Base-by-base conservation (phyloP, 192 early-diverging fungal species). In the Coemansia umbellata region DNA sequence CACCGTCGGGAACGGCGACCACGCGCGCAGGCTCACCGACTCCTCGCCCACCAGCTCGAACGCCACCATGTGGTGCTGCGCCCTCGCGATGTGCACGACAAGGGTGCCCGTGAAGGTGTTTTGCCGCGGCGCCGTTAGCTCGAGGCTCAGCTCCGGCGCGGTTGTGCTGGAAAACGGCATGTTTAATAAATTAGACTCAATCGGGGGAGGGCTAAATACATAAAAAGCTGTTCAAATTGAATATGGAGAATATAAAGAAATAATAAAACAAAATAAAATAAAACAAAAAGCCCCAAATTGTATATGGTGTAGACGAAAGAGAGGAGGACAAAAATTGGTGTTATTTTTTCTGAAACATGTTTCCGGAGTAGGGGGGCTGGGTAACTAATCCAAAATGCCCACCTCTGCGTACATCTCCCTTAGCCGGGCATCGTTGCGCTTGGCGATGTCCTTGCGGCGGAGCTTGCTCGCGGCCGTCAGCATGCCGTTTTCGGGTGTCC, bases 401-500 rank as follows among this genome's bases (percentile, higher is more conserved):
- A 66, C 59, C 28, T 47, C 47, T 3, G 19, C 37, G 14, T 50
- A 67, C 59, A 69, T 62, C 1, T 52, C 53, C 6, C 49, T 31
- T 18, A 75, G 30, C 0, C 19, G 37, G 4, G 37, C 10, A 45
- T 82, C 78, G 68, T 90, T 89, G 18, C 63, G 68, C 45, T 84
- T 75, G 48, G 78, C 71, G 39, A 98, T 87, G 35, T 82, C 90
- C 23, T 81, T 82, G 27, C 95, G 85, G 44, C 93, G 87, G 42
- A 97, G 65, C 77, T 97, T 97, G 72, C 87, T 88, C n/a, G 94
- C 93, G 18, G 96, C 91, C n/a, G 96, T 98, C 74, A 92, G 69
- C 55, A 88, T 58, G 8, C 82, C 85, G 74, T 87, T 91, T 77
- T 95, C 83, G 13, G 92, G 81, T 5, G 91, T 95, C 96, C 96